These are phyloP conservation scores for Colletotrichum australisinense DNA, from an alignment of 2,329 filamentous ascomycete genomes.

Conservation along the genomic window DNA sequence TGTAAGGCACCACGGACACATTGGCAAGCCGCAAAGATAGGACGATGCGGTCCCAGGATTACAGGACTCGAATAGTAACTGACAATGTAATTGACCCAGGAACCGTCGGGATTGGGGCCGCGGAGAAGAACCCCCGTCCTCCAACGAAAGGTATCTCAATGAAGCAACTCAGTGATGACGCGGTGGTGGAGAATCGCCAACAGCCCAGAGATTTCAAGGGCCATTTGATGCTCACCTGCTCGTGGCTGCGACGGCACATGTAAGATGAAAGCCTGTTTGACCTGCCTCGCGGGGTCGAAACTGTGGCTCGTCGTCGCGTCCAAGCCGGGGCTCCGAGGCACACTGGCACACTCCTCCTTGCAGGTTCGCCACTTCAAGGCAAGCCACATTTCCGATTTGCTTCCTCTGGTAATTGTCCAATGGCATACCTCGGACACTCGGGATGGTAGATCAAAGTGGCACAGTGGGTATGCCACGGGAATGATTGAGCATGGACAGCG, in stretches of 20 bases:
- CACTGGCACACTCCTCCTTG: neutral
- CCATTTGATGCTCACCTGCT: neutral
- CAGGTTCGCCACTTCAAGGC: neutral
- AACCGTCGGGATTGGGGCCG: neutral
- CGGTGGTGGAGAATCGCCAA: neutral
- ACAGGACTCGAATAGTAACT: neutral
- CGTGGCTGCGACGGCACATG: slow-evolving; percentile 5
- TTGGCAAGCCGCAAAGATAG: neutral
- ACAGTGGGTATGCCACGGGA: neutral
- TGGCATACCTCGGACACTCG: neutral
- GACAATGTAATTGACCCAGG: neutral
- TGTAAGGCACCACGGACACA: neutral
- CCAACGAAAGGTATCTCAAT: neutral
- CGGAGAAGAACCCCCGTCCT: neutral
- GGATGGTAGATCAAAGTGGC: neutral
- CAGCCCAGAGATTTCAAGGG: neutral
- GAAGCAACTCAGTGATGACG: neutral
- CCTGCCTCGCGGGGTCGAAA: neutral
- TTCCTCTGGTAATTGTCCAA: neutral
- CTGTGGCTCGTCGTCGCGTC: neutral
- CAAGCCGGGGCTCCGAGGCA: neutral
- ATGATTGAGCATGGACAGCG: slow-evolving; percentile 1
- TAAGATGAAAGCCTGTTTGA: slow-evolving; percentile 1
- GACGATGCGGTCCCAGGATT: neutral
- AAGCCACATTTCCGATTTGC: neutral